Evolutionary conservation across 768 basidiomycete species (phyloP).

Genomic region (Tulasnella sp.): DNA sequence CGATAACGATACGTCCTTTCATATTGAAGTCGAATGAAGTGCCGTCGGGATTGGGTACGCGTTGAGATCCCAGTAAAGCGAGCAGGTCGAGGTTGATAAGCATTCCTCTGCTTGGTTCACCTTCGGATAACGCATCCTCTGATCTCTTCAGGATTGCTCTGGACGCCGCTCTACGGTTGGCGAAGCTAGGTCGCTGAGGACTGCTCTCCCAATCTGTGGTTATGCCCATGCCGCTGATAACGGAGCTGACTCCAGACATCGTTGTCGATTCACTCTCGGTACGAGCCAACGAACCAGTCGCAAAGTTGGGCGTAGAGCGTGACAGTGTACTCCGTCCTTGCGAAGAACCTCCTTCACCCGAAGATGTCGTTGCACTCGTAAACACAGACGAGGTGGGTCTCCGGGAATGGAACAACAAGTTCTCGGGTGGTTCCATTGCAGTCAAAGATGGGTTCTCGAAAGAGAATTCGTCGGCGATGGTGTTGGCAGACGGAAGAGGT

Average conservation of each 20-base stretch:
- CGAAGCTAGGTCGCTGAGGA: background rate
- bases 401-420: background rate
- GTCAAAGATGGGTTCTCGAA: background rate
- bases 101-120: too few species aligned
- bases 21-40: background rate
- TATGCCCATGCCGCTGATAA: background rate
- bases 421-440: background rate
- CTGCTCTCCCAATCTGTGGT: background rate
- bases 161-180: background rate
- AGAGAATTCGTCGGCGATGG: background rate
- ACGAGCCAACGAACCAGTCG: background rate
- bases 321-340: background rate
- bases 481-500: background rate
- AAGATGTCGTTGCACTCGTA: background rate
- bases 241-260: background rate
- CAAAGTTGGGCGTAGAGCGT: background rate
- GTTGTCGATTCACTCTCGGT: background rate
- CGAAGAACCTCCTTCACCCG: background rate
- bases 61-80: slow-evolving; percentile 2
- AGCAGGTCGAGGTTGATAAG: slow-evolving; percentile 4
- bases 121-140: too few species aligned
- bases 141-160: background rate
- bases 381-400: background rate
- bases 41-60: slow-evolving; percentile 4
- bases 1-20: slow-evolving; percentile 3